Evolutionary conservation across 768 basidiomycete genomes (phyloP), one percentile per base, ranked within the genome.

Genomic region (Rhodosporidiobolus sp.): DNA sequence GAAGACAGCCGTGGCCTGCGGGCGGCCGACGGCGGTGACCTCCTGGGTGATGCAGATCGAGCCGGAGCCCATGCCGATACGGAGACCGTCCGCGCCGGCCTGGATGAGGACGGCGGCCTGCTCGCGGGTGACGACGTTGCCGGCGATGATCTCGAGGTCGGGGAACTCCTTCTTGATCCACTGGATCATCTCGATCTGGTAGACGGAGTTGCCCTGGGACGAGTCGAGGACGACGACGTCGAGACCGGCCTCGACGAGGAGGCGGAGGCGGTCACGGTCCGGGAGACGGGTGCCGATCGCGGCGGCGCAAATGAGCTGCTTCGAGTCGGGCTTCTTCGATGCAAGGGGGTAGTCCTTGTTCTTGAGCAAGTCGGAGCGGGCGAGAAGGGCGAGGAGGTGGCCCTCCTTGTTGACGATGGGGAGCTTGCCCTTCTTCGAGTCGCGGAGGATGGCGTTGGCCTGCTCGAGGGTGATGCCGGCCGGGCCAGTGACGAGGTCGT

Each of bases 11-110:
- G 94, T 94, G 4, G 94, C 96, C 81, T 99, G 96, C 1, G 95
- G 96, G 24, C 96, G 88, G 22, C 96, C 96, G 63, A 98, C 95
- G 17, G 96, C 96, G 91, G 97, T 98, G 78, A 99, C 90, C 80
- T 98, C 96, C 82, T 99, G 96, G 11, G 96, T 99, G 83, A 99
- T 99, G 81, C 96, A 99, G 79, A 99, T 99, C 10, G 92, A 95
- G 16, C 96, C 96, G 14, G 90, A 91, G 49, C 96, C 96, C 96
- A 99, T 99, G 53, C 96, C 96, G 49, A 99, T 86, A 32, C 93
- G 89, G 19, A 98, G 86, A n/a, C 86, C 95, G 77, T 99, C 96
- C 6, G 94, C 96, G 54, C 96, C 96, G 4, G 93, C 94, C 16
- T 86, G 88, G 76, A 99, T 97, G 70, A 99, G 87, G 32, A 85